phyloP scores from a whole-genome alignment of 2,329 filamentous ascomycete species.

The Tolypocladium inflatum region DNA sequence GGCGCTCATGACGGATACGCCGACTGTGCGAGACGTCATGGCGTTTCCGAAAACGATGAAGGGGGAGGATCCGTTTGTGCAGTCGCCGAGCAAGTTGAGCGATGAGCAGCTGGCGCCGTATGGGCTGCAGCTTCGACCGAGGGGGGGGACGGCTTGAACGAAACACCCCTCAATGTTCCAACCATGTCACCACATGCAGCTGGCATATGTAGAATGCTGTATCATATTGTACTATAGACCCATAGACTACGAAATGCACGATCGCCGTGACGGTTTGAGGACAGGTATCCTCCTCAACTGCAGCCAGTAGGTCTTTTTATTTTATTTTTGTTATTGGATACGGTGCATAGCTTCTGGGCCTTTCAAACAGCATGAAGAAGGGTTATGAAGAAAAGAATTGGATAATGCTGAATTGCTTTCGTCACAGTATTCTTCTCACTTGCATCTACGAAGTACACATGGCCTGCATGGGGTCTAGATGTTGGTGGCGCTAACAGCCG shows the following conservation, averaged over 20 bases:
- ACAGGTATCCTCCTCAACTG: too few relatives aligned
- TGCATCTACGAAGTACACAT: too few relatives aligned
- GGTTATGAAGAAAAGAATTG: too few relatives aligned
- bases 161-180: not conserved
- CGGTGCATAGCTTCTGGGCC: not conserved
- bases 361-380: too few relatives aligned
- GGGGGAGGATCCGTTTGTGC: slow-evolving; percentile 77
- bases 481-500: not conserved
- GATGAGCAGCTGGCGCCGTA: slow-evolving; percentile 42
- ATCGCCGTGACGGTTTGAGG: not conserved
- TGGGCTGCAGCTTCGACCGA: slow-evolving; percentile 24
- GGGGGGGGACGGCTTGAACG: not conserved
- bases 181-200: not conserved
- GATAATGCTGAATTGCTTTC: too few relatives aligned
- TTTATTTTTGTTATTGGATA: not conserved
- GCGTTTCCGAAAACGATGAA: slow-evolving; percentile 92
- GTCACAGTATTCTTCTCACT: not conserved
- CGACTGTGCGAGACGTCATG: slow-evolving; percentile 85
- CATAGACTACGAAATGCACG: not conserved
- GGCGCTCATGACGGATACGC: slow-evolving; percentile 65
- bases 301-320: too few relatives aligned
- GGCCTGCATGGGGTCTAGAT: not conserved
- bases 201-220: not conserved
- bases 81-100: slow-evolving; percentile 62
- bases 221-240: not conserved